phyloP scores from a whole-genome alignment of 208 protist species.

The Novymonas esmeraldas region DNA sequence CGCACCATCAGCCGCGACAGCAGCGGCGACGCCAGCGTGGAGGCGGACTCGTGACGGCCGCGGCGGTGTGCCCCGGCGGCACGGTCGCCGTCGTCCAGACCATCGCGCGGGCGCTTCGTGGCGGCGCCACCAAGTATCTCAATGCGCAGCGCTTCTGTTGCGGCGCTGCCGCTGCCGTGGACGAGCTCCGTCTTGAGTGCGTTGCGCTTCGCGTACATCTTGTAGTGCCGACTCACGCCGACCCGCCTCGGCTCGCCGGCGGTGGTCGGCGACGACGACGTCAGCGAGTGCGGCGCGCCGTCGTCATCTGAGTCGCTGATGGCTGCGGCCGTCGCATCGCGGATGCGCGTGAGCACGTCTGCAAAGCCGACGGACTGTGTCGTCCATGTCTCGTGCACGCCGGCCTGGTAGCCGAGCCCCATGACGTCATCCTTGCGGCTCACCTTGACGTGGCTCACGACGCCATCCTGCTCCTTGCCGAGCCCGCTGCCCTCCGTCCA shows the following conservation, averaged over 20 bases:
- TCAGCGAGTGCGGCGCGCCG: conserved; percentile 1
- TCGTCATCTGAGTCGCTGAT: conserved; percentile 39
- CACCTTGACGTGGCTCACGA: conserved; percentile 86
- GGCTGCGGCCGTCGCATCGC: conserved; percentile 27
- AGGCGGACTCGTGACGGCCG: background rate
- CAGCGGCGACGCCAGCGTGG: conserved; percentile 67
- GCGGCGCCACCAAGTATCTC: conserved; percentile 76
- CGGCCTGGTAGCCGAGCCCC: conserved; percentile 86
- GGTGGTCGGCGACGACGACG: conserved; percentile 24
- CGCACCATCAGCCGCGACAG: conserved; percentile 78
- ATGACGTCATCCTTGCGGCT: conserved; percentile 85
- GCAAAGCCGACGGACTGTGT: conserved; percentile 89
- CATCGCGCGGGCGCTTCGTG: conserved; percentile 36
- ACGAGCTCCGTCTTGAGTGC: conserved; percentile 86
- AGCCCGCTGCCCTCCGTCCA: conserved; percentile 92
- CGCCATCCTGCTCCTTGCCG: conserved; percentile 86
- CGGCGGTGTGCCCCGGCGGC: background rate
- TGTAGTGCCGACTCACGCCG: conserved; percentile 59
- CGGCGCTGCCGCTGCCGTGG: conserved; percentile 32
- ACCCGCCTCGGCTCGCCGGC: conserved; percentile 20
- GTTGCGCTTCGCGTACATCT: conserved; percentile 89
- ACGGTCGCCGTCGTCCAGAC: conserved; percentile 3
- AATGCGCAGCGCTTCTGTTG: conserved; percentile 30
- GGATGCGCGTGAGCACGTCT: conserved; percentile 83
- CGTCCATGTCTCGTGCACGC: conserved; percentile 84